Base-by-base conservation (phyloP, 176 grass and related monocot genomes). In the Microstegium vimineum region DNA sequence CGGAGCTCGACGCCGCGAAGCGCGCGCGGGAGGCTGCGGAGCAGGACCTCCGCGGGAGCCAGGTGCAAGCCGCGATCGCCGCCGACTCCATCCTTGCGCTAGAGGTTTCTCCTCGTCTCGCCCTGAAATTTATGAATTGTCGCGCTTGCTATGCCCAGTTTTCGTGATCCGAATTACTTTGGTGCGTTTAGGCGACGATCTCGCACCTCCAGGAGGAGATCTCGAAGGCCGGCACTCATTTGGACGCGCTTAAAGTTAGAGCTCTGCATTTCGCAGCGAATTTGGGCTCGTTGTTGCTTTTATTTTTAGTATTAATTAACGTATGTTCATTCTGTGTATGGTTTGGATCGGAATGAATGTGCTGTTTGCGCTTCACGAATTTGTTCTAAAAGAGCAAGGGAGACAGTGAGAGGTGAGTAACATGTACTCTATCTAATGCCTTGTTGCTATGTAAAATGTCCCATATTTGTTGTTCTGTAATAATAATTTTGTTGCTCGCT, bases 181-280 rank as follows among this genome's bases (percentile, higher is more conserved):
- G 8, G 72, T 77, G 51, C n/a, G 67, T 83, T 28, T 20, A 97
- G 95, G 86, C 81, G 31, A 91, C 86, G 62, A 85, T 77, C 73
- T 75, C 65, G 65, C 30, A 38, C 36, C 74, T 94, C 28, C 88
- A 94, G 36, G 79, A 91, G 63, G 74, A 98, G 28, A 91, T 98
- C 78, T 74, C 86, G 10, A 89, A 73, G 75, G 36, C 69, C 27
- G 59, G 78, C 18, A 91, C 90, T 41, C 17, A 91, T 8, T 62
- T 98, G 30, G 87, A 87, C 4, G 71, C 54, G 73, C 84, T 93
- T 45, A 98, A 93, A 86, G 95, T 98, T 36, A 56, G 68, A 57
- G 14, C 27, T 41, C 17, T 0, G 1, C 22, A 37, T 22, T 62
- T 74, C 1, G 4, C 14, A 15, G 49, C 17, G 2, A 15, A 54